A percentile compares a stretch with the other conserved stretches of the same genome.
phyloP scores from a whole-genome alignment of 176 grass and related monocot genomes.

The Chrysopogon serrulatus region DNA sequence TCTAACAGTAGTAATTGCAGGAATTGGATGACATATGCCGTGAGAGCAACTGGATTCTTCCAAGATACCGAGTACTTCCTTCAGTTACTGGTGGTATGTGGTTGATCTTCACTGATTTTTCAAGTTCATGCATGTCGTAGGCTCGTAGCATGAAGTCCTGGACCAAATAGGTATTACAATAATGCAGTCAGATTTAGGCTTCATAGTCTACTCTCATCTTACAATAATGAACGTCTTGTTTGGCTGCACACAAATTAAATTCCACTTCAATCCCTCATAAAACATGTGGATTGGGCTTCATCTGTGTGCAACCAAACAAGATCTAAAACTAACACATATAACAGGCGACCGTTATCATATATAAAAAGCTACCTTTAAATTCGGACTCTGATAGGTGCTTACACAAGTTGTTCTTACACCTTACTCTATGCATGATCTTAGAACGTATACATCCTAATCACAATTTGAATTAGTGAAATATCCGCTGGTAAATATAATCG shows the following conservation, averaged over 20 bases:
- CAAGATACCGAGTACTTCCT: no score
- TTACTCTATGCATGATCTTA: background rate
- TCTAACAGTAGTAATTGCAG: no score
- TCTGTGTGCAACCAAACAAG: no score
- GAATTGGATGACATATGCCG: no score
- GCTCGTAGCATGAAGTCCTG: background rate
- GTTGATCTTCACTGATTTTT: conserved; percentile 11
- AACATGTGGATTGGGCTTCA: no score
- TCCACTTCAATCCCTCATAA: no score
- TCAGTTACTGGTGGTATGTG: no score
- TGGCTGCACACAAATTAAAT: no score
- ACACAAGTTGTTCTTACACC: background rate
- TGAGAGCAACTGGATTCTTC: no score
- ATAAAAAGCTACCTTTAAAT: background rate
- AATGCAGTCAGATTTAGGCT: no score
- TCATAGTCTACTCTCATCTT: background rate
- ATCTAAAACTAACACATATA: background rate
- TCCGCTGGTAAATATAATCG: background rate
- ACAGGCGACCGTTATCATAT: background rate
- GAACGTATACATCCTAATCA: background rate
- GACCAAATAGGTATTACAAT: no score
- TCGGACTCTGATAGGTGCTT: background rate
- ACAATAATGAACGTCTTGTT: background rate
- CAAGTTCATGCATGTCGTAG: background rate
- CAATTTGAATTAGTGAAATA: background rate